Percentiles rank a stretch among this genome's conserved stretches.
Conservation (phyloP, 177 flowering plant species). For the Vitis hybrid region DNA sequence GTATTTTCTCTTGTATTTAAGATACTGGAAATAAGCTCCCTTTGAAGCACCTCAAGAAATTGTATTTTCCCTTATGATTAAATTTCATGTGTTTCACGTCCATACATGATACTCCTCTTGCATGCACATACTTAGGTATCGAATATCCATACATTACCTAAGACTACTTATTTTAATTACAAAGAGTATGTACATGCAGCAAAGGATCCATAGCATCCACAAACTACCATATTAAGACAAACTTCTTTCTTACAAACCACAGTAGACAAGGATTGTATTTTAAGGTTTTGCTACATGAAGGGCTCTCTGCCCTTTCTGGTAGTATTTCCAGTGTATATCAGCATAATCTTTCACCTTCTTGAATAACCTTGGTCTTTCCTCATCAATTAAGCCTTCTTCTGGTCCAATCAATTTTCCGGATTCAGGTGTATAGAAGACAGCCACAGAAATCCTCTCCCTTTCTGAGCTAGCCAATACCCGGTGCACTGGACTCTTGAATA, state of each 20-base stretch:
- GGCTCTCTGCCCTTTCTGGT: slow-evolving; percentile 36
- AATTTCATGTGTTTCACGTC: no score
- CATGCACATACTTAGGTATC: no score
- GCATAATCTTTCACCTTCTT: slow-evolving; percentile 37
- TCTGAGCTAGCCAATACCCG: slow-evolving; percentile 35
- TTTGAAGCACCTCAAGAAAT: no score
- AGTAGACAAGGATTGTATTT: background rate
- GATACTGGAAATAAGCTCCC: no score
- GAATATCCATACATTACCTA: no score
- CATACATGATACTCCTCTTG: no score
- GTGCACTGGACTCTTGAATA: slow-evolving; percentile 50
- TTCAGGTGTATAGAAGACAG: slow-evolving; percentile 33
- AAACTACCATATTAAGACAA: no score
- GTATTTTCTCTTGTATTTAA: no score
- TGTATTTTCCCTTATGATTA: no score
- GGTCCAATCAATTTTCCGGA: slow-evolving; percentile 36
- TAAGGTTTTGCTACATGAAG: slow-evolving; percentile 26
- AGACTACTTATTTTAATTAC: no score
- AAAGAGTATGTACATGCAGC: no score
- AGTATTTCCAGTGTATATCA: slow-evolving; percentile 22
- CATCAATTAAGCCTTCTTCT: slow-evolving; percentile 24
- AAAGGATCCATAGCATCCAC: no score
- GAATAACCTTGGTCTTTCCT: slow-evolving; percentile 30
- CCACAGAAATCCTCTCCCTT: slow-evolving; percentile 37
- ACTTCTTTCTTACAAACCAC: background rate